Evolutionary conservation across 2,329 filamentous ascomycete genomes (phyloP), one percentile per base, ranked within the genome.

Genomic region (Sordariomycetes sp.): DNA sequence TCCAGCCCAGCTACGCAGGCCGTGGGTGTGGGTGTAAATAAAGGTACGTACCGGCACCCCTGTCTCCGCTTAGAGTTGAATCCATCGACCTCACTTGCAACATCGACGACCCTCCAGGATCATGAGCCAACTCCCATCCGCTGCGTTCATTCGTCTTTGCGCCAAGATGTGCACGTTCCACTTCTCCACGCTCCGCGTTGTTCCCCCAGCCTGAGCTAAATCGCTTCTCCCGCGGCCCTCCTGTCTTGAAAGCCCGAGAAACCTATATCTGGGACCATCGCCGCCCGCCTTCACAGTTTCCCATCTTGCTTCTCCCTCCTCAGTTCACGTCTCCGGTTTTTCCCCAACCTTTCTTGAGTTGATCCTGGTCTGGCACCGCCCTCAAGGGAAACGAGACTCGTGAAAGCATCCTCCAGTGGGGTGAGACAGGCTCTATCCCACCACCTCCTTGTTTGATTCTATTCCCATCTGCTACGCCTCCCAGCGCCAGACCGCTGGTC

Each of bases 181-280:
- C 37, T 26, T 36, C 37, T 39, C 37, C 37, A 39, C 30, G 30
- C 25, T 36, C 30, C 28, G 29, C 32, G 5, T n/a, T n/a, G 16
- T 21, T 29, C 7, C 33, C 33, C 23, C 30, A 18, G 15, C 11
- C 21, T 17, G 11, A 8, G 15, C 12, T 4, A 18, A 26, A 19
- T 20, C n/a, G 24, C 32, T 16, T n/a, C 23, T n/a, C n/a, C n/a
- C n/a, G n/a, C n/a, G n/a, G n/a, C n/a, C 23, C 14, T 19, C 15
- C 16, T 18, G 12, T 27, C 16, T 24, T 14, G 19, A 14, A 10
- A 21, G 15, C 17, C 11, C n/a, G 8, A 10, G 3, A 10, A 4
- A 24, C 7, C 20, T 33, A 33, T 33, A 33, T 33, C 21, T 33
- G 21, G 28, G n/a, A 17, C 28, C 28, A 9, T n/a, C n/a, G n/a